Base-by-base conservation (phyloP, 129 eudicot genomes). In the Sambucus nigra region DNA sequence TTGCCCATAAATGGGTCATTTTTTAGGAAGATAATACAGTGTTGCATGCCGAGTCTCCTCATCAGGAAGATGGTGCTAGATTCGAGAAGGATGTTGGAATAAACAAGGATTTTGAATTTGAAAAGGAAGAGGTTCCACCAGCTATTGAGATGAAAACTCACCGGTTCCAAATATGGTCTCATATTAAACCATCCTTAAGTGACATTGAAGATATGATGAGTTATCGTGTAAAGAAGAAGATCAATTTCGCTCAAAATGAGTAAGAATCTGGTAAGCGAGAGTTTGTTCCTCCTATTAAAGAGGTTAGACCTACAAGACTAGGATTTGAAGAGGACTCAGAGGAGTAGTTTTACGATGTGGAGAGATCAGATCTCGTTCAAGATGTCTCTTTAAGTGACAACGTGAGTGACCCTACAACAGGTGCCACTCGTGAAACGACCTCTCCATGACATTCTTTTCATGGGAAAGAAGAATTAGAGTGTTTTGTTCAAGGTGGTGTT, bases 401-500 rank as follows among this genome's bases (percentile, higher is more conserved):
- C 68, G 62, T 56, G 15, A 49, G 52, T 59, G 28, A 40, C 25
- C 47, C 51, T 51, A 60, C 44, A 25, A 57, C 56, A 9, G 56
- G 29, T 61, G 65, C 45, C 20, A 59, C 40, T 67, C 57, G 47
- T 59, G 68, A 51, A 28, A 29, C 53, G 17, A 38, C 27, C 57
- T 45, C 51, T 25, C 20, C 44, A 25, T 88, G 76, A 47, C 63
- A 75, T 55, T 57, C 38, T 20, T 65, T 59, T 67, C 76, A 83
- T 14, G 66, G 88, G 86, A 82, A 79, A 48, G 94, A 81, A 23
- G 98, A 91, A 64, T 67, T 91, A 49, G 95, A 85, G 70, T 71
- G 80, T 64, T 87, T 91, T 35, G 89, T 91, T 54, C 95, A 80
- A 53, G 98, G 98, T 9, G 98, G 98, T 41, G 83, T 91, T 25